Conservation (phyloP, 2,329 filamentous ascomycete species). For the Keithomyces neogunnii region DNA sequence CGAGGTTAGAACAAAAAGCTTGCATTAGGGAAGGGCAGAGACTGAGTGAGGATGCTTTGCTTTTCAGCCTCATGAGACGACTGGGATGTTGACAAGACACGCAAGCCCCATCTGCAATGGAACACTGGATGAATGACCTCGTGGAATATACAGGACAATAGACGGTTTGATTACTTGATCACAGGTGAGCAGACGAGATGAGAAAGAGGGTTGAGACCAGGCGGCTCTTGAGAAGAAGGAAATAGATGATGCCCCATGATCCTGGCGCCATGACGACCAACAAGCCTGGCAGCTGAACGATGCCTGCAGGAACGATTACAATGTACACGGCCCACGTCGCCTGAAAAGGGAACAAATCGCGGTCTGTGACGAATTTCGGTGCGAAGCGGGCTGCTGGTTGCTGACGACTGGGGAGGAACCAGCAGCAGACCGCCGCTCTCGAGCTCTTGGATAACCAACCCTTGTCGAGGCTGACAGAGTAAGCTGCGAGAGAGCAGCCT, state of each 20-base stretch:
- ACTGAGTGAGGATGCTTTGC: conserved; percentile 1
- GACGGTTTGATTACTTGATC: conserved; percentile 6
- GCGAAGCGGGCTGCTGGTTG: conserved; percentile 3
- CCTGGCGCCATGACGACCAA: conserved; percentile 8
- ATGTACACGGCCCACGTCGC: conserved; percentile 4
- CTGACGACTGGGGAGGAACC: conserved; percentile 3
- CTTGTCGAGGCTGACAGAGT: conserved; percentile 8
- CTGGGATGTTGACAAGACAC: conserved; percentile 13
- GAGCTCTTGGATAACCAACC: conserved; percentile 4
- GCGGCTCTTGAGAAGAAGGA: conserved; percentile 2
- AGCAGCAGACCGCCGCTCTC: not conserved
- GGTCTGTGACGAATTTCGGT: conserved; percentile 5
- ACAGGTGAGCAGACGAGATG: conserved; percentile 3
- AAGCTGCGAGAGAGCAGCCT: conserved; percentile 7
- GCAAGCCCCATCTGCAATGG: conserved; percentile 15
- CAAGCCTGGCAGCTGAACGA: conserved; percentile 6
- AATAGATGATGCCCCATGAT: conserved; percentile 5
- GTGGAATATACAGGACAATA: conserved; percentile 9
- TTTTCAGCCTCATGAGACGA: conserved; percentile 12
- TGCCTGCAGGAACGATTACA: conserved; percentile 4
- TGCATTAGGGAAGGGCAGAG: not conserved
- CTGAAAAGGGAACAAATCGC: conserved; percentile 5
- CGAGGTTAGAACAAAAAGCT: not conserved
- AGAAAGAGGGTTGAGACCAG: conserved; percentile 1
- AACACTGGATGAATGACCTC: conserved; percentile 8